Evolutionary conservation across 2,329 filamentous ascomycete species (phyloP).

Genomic region (Stachybotrys elegans): DNA sequence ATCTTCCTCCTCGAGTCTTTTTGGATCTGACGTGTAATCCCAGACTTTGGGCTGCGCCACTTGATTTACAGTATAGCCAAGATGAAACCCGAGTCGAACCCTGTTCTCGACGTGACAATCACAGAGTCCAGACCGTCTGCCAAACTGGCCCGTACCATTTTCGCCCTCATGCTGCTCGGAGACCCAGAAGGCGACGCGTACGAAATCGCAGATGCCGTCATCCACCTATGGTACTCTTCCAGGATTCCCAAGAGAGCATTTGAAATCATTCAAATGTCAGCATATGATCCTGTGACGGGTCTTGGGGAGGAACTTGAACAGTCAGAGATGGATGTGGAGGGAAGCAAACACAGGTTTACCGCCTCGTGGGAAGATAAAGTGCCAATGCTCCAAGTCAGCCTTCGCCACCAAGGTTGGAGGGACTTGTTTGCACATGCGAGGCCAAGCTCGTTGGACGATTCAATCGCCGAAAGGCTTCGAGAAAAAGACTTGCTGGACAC

Average conservation of each 20-base stretch:
- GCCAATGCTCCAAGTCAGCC: neutral
- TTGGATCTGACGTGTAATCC: slow-evolving; percentile 1
- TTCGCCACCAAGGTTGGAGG: neutral
- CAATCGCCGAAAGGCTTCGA: no score
- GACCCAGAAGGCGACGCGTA: slow-evolving; percentile 6
- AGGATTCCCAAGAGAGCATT: slow-evolving; percentile 9
- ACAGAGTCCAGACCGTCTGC: slow-evolving; percentile 3
- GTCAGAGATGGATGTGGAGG: neutral
- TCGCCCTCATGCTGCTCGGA: slow-evolving; percentile 11
- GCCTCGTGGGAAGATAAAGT: neutral
- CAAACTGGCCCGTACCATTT: slow-evolving; percentile 6
- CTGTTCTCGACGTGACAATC: slow-evolving; percentile 9
- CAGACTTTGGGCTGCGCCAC: slow-evolving; percentile 17
- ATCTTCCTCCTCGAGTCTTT: neutral
- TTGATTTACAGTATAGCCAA: slow-evolving; percentile 18
- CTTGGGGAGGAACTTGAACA: slow-evolving; percentile 1
- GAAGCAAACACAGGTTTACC: neutral
- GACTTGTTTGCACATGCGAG: neutral
- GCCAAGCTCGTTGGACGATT: no score
- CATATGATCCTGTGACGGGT: neutral
- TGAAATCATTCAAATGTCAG: slow-evolving; percentile 10
- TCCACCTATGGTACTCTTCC: slow-evolving; percentile 21
- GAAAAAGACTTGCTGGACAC: no score
- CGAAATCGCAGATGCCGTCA: slow-evolving; percentile 15
- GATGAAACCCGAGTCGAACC: slow-evolving; percentile 12